Evolutionary conservation across 163 green algal species (phyloP).

Genomic region (Smithsoniella earleae): DNA sequence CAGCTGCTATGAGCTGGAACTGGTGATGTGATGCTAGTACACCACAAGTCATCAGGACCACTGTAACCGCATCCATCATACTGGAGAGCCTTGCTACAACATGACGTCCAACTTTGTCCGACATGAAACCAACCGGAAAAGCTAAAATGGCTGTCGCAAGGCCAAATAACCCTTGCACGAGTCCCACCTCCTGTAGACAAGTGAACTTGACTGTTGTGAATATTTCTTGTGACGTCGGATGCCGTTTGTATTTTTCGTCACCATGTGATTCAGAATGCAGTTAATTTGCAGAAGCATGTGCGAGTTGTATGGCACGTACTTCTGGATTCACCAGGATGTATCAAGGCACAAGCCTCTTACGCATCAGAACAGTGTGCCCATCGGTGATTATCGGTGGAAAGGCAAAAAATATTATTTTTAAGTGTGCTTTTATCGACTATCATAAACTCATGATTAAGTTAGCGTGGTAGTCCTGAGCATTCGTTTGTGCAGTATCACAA

Average conservation of each 20-base stretch:
- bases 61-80: neutral
- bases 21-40: neutral
- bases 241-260: neutral
- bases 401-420: too few relatives aligned
- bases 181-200: constrained; percentile 4
- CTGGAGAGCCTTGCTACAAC: constrained; percentile 1
- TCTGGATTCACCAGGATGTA: too few relatives aligned
- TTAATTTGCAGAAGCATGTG: neutral
- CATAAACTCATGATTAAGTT: too few relatives aligned
- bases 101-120: constrained; percentile 2
- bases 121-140: constrained; percentile 5
- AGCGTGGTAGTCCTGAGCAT: too few relatives aligned
- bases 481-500: too few relatives aligned
- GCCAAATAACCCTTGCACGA: constrained; percentile 14
- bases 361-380: too few relatives aligned
- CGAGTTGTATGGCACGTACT: too few relatives aligned
- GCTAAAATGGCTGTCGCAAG: constrained; percentile 9
- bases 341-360: too few relatives aligned
- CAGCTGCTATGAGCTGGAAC: neutral
- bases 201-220: neutral
- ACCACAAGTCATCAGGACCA: neutral
- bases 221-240: neutral
- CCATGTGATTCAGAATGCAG: neutral
- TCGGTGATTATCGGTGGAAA: too few relatives aligned
- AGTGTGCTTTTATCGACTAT: too few relatives aligned